phyloP scores from a whole-genome alignment of 306 rosid genomes.

The Sphenostylis stenocarpa region DNA sequence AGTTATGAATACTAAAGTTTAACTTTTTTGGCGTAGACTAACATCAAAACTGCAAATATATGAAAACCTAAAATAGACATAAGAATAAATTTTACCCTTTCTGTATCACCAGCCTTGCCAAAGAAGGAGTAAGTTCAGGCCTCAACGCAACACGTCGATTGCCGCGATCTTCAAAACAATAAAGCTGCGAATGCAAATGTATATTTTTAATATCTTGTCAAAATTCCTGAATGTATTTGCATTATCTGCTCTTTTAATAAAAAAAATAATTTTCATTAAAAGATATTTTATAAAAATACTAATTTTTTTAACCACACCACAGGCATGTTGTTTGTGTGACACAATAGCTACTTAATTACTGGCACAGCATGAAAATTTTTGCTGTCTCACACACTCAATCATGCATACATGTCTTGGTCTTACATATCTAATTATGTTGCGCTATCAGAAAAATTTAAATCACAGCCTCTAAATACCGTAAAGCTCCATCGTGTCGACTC shows the following conservation, averaged over 20 bases:
- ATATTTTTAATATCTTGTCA: not conserved
- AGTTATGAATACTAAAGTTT: slow-evolving; percentile 11
- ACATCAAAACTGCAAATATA: slow-evolving; percentile 28
- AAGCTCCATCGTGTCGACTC: too few relatives aligned
- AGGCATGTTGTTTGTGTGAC: slow-evolving; percentile 18
- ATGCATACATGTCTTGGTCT: not conserved
- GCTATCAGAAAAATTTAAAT: not conserved
- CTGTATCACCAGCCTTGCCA: slow-evolving; percentile 96
- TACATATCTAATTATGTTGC: not conserved
- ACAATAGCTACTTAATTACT: not conserved
- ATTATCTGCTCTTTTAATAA: slow-evolving; percentile 12
- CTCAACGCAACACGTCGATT: slow-evolving; percentile 95
- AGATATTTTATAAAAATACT: not conserved
- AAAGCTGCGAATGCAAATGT: slow-evolving; percentile 62
- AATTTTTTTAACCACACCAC: slow-evolving; percentile 6
- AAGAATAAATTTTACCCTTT: slow-evolving; percentile 67
- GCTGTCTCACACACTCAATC: not conserved
- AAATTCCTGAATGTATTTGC: not conserved
- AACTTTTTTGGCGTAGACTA: slow-evolving; percentile 10
- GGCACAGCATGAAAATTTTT: slow-evolving; percentile 16
- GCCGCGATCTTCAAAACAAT: slow-evolving; percentile 96
- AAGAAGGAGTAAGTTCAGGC: slow-evolving; percentile 96
- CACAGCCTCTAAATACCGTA: slow-evolving; percentile 1
- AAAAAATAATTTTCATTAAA: slow-evolving; percentile 2
- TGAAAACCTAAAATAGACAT: slow-evolving; percentile 6